These are phyloP conservation scores for Periglandula ipomoeae DNA, from an alignment of 2,329 filamentous ascomycete genomes.

Conservation along the genomic window DNA sequence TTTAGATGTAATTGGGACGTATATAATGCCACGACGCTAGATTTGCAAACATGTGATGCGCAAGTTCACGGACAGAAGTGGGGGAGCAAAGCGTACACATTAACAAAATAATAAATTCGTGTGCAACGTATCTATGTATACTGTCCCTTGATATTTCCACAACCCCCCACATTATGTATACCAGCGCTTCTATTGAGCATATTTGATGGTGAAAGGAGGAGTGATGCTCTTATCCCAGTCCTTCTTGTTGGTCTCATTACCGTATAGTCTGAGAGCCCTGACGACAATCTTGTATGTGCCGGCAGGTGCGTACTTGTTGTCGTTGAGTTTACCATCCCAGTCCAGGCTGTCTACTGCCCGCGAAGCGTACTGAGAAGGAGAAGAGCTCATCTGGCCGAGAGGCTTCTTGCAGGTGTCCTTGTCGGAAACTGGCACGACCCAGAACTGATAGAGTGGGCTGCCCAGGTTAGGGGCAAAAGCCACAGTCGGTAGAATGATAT, in stretches of 20 bases:
- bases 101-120: not conserved
- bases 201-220: conserved; percentile 4
- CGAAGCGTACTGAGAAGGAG: conserved; percentile 21
- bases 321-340: conserved; percentile 33
- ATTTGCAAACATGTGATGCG: no score
- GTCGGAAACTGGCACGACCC: conserved; percentile 7
- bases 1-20: no score
- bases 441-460: conserved; percentile 11
- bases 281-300: conserved; percentile 26
- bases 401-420: conserved; percentile 20
- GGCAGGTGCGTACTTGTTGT: conserved; percentile 30
- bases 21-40: no score
- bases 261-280: conserved; percentile 11
- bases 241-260: conserved; percentile 6
- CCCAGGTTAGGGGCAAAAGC: conserved; percentile 12
- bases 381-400: conserved; percentile 24
- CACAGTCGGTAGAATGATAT: conserved; percentile 23
- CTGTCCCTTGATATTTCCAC: not conserved
- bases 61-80: no score
- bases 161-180: not conserved
- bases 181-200: not conserved
- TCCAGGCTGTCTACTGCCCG: conserved; percentile 10
- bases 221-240: conserved; percentile 12
- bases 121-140: not conserved
- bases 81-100: no score